A percentile compares a stretch with the other conserved stretches of the same genome.
phyloP scores from a whole-genome alignment of 768 basidiomycete species.

The Cantharellus anzutake region DNA sequence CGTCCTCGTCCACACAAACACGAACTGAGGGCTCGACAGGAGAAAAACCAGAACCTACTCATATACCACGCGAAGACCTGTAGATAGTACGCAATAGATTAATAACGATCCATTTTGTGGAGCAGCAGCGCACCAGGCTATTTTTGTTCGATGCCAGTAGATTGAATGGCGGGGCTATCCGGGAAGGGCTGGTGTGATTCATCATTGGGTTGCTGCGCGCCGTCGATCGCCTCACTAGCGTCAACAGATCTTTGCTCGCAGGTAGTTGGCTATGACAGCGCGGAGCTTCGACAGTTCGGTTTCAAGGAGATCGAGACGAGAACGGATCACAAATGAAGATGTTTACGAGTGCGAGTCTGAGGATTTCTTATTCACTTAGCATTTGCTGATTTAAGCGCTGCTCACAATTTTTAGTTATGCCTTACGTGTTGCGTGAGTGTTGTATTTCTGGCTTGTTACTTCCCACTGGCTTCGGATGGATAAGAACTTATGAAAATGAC shows the following conservation, averaged over 20 bases:
- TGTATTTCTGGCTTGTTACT: background rate
- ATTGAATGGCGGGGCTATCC: too few relatives aligned
- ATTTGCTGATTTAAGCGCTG: background rate
- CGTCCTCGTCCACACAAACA: background rate
- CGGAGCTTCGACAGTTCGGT: constrained; percentile 56
- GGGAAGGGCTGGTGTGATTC: too few relatives aligned
- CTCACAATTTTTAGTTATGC: constrained; percentile 35
- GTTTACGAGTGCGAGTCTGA: constrained; percentile 48
- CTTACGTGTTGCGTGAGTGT: constrained; percentile 63
- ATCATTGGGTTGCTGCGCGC: background rate
- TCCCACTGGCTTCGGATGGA: background rate
- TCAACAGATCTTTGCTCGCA: background rate
- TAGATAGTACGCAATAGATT: background rate
- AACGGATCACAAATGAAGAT: constrained; percentile 69
- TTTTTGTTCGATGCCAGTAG: too few relatives aligned
- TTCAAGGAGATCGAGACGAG: constrained; percentile 52
- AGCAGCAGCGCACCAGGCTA: too few relatives aligned
- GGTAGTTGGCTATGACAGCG: constrained; percentile 21
- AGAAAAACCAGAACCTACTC: background rate
- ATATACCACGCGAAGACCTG: background rate
- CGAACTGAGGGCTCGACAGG: background rate
- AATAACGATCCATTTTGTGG: background rate
- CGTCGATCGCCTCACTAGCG: background rate
- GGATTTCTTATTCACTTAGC: background rate
- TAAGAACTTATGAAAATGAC: background rate